Conservation (phyloP, 2,329 filamentous ascomycete genomes). For the Neofusicoccum parvum region DNA sequence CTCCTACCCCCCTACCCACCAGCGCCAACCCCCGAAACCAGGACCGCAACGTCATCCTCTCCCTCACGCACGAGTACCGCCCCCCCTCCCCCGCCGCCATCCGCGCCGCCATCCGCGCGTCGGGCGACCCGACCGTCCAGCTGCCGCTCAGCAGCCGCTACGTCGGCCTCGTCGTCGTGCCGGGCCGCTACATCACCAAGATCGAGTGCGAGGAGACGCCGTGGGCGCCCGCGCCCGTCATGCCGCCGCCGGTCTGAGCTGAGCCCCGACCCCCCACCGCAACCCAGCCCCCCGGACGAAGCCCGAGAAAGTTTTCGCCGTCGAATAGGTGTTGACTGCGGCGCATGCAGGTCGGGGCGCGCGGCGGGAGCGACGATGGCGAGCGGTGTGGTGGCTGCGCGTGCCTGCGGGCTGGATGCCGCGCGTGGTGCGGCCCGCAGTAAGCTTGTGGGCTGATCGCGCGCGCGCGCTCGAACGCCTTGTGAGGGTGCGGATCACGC, state of each 20-base stretch:
- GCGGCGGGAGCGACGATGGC: too few relatives aligned
- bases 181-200: slow-evolving; percentile 80
- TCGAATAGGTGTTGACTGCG: too few relatives aligned
- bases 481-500: too few relatives aligned
- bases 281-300: too few relatives aligned
- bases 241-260: neutral
- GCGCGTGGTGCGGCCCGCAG: too few relatives aligned
- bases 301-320: too few relatives aligned
- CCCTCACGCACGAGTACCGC: slow-evolving; percentile 86
- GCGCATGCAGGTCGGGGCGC: too few relatives aligned
- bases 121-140: slow-evolving; percentile 49
- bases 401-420: too few relatives aligned
- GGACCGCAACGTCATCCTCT: slow-evolving; percentile 87
- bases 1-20: neutral
- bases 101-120: slow-evolving; percentile 35
- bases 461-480: too few relatives aligned
- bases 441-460: too few relatives aligned
- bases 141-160: slow-evolving; percentile 82
- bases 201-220: slow-evolving; percentile 77
- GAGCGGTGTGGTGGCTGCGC: too few relatives aligned
- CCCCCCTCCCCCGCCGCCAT: slow-evolving; percentile 58
- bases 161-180: slow-evolving; percentile 86
- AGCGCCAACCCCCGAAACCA: slow-evolving; percentile 38
- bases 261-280: too few relatives aligned
- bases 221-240: slow-evolving; percentile 15